Evolutionary conservation across 305 asterid species (phyloP).

Genomic region (Fraxinus albicans): DNA sequence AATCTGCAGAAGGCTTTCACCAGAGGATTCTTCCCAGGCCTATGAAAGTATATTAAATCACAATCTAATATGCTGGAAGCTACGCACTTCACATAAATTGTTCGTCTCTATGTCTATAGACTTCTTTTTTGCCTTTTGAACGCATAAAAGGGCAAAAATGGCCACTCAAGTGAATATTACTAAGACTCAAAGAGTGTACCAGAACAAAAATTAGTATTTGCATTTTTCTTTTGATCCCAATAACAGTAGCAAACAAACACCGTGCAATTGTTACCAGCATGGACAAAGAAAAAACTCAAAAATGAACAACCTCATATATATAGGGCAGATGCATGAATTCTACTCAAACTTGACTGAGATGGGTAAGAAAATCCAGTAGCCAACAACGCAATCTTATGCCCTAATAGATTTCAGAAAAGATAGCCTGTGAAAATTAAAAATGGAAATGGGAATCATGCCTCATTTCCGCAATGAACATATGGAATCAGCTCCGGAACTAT

Average conservation of each 20-base stretch:
- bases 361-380: background rate
- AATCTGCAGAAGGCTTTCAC: conserved; percentile 97
- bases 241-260: background rate
- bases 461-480: background rate
- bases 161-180: background rate
- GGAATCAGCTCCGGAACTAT: background rate
- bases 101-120: background rate
- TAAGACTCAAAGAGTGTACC: background rate
- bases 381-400: background rate
- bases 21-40: conserved; percentile 98
- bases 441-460: background rate
- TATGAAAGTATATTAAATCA: conserved; percentile 29
- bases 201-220: background rate
- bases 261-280: background rate
- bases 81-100: conserved; percentile 9
- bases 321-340: background rate
- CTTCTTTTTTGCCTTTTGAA: background rate
- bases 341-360: conserved; percentile 1
- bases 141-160: background rate
- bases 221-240: background rate
- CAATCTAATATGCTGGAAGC: conserved; percentile 14
- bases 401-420: background rate
- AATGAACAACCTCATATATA: background rate
- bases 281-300: conserved; percentile 1
- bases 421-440: background rate